Percentiles rank a stretch among this genome's conserved stretches.
phyloP scores from a whole-genome alignment of 306 rosid genomes.

The Quercus rubra region DNA sequence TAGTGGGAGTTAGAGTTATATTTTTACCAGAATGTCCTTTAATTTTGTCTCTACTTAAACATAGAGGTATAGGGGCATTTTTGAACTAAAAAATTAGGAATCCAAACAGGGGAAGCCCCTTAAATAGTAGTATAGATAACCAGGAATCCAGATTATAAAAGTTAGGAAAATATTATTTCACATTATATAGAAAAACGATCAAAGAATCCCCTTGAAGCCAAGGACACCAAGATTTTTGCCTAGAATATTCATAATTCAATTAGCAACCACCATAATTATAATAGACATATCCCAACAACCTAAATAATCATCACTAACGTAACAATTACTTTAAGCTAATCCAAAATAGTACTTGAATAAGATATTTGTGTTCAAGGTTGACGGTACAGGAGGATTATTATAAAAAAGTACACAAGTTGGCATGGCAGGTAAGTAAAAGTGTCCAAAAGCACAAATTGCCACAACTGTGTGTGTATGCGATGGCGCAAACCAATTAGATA shows the following conservation, averaged over 20 bases:
- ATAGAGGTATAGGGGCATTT: too few relatives aligned
- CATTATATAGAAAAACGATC: neutral
- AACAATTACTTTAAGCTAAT: neutral
- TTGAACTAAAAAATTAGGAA: too few relatives aligned
- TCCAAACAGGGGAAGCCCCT: too few relatives aligned
- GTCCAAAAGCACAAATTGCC: neutral
- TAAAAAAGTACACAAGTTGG: neutral
- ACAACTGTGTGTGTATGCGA: neutral
- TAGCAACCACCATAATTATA: neutral
- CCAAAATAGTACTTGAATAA: neutral
- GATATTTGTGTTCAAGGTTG: neutral
- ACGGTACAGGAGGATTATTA: neutral
- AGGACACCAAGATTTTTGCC: neutral
- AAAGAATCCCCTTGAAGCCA: neutral
- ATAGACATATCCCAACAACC: neutral
- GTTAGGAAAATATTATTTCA: neutral
- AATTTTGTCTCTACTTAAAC: too few relatives aligned
- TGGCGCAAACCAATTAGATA: neutral
- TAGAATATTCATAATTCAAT: neutral
- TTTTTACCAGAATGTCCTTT: too few relatives aligned
- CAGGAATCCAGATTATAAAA: neutral
- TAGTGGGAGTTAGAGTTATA: too few relatives aligned
- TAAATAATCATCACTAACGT: neutral
- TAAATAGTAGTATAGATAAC: too few relatives aligned
- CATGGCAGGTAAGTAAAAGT: neutral